Evolutionary conservation across 306 rosid genomes (phyloP), one percentile per base, ranked within the genome.

Genomic region (Notholithocarpus densiflorus): DNA sequence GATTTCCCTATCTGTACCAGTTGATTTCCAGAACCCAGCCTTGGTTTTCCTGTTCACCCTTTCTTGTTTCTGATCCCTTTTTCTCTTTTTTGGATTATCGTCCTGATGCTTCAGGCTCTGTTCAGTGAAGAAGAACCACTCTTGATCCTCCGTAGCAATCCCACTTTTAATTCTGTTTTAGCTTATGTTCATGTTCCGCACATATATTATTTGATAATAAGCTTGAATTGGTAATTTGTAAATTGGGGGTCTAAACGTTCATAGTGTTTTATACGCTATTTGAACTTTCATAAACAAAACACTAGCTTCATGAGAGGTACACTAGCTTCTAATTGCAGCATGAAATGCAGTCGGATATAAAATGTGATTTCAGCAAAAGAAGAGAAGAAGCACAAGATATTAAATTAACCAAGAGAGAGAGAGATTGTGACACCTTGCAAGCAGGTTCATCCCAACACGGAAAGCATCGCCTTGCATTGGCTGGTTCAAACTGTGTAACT

Each of bases 391-490:
- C 2, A 32, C 4, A 34, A 66, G 1, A 66, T 66, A 0, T 34
- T 66, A 48, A 32, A 66, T 19, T 12, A 66, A 21, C 52, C 18
- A 32, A 56, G 21, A 68, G 79, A 76, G 68, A 51, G 68, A 72
- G 55, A 37, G n/a, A n/a, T n/a, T 78, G 70, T 51, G n/a, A 29
- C 21, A 95, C 98, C 98, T 95, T 95, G 86, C 87, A 91, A 73
- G 97, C 97, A 66, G 98, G 98, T 78, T 95, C 98, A 81, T 95
- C 98, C 98, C 98, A 95, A 85, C 98, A 95, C 18, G 98, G 98
- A 84, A 95, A 95, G 86, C 98, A 95, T 75, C 92, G 82, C 82
- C 98, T 90, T 52, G 98, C 98, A 92, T 95, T 97, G 83, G 89
- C 97, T 11, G 98, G 97, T 82, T 95, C 97, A 89, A 95, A 95